Conservation (phyloP, 352 stramenopile species). For the Globisporangium okanoganense region DNA sequence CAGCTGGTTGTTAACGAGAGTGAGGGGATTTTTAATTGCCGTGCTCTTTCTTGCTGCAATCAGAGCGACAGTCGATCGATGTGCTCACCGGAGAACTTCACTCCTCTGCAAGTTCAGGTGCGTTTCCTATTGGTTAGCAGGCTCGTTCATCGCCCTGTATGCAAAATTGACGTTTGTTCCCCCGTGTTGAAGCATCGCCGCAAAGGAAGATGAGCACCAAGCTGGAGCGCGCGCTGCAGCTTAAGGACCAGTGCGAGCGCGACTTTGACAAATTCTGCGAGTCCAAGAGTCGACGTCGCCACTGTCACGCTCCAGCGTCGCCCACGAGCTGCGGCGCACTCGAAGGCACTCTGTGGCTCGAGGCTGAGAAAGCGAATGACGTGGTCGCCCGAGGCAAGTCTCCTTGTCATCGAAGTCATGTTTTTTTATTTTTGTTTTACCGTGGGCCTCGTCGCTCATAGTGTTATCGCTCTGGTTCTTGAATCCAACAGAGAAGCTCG, state of each 20-base stretch:
- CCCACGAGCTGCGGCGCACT: constrained; percentile 7
- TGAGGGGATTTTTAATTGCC: not conserved
- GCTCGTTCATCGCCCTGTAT: not conserved
- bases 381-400: constrained; percentile 26
- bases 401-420: not conserved
- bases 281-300: constrained; percentile 23
- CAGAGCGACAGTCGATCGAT: constrained; percentile 3
- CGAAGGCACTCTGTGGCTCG: constrained; percentile 19
- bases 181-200: constrained; percentile 5
- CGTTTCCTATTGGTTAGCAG: not conserved
- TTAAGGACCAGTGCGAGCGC: constrained; percentile 51
- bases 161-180: not conserved
- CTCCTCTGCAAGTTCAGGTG: not conserved
- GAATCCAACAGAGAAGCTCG: constrained; percentile 34
- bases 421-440: not conserved
- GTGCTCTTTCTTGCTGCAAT: not conserved
- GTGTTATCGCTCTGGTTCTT: not conserved
- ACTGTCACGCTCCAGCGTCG: not conserved
- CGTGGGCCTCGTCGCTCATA: not conserved
- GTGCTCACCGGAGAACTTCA: not conserved
- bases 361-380: constrained; percentile 40
- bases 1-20: too few species aligned
- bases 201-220: constrained; percentile 32
- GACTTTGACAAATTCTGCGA: constrained; percentile 45
- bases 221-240: constrained; percentile 45